Percentiles rank a stretch among this genome's conserved stretches.
Conservation (phyloP, 306 rosid genomes). For the Senna tora region DNA sequence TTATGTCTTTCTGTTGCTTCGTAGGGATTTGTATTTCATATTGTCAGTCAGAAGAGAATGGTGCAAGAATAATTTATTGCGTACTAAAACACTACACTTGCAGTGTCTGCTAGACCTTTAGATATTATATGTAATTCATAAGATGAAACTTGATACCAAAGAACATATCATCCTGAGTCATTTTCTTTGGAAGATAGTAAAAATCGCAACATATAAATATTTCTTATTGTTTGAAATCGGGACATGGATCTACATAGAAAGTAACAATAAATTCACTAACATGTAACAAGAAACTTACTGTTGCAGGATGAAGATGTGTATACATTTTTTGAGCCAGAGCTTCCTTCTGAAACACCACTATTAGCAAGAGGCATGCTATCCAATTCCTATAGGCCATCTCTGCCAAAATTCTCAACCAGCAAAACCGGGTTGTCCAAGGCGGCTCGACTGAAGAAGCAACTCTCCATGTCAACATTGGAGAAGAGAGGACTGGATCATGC, state of each 20-base stretch:
- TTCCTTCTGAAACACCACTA: slow-evolving; percentile 63
- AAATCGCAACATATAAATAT: background rate
- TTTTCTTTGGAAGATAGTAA: background rate
- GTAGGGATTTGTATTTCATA: background rate
- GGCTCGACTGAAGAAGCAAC: slow-evolving; percentile 68
- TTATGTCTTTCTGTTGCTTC: background rate
- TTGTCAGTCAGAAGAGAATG: background rate
- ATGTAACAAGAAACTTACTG: slow-evolving; percentile 20
- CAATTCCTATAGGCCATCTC: slow-evolving; percentile 45
- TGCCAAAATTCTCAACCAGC: slow-evolving; percentile 49
- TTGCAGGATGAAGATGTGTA: slow-evolving; percentile 90
- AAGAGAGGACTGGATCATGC: slow-evolving; percentile 47
- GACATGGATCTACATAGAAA: too few species aligned
- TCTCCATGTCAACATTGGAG: slow-evolving; percentile 67
- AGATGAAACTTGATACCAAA: too few species aligned
- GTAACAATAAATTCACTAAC: slow-evolving; percentile 4
- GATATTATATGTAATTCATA: too few species aligned
- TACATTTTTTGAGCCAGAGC: slow-evolving; percentile 88
- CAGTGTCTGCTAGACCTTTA: background rate
- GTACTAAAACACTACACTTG: background rate
- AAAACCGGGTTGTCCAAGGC: slow-evolving; percentile 53
- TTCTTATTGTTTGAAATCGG: too few species aligned
- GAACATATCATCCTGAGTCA: too few species aligned
- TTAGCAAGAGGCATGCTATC: slow-evolving; percentile 43
- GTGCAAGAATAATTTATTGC: background rate